Percentiles rank a stretch among this genome's conserved stretches.
Conservation (phyloP, 2,329 filamentous ascomycete genomes). For the Lachnellula subtilissima region DNA sequence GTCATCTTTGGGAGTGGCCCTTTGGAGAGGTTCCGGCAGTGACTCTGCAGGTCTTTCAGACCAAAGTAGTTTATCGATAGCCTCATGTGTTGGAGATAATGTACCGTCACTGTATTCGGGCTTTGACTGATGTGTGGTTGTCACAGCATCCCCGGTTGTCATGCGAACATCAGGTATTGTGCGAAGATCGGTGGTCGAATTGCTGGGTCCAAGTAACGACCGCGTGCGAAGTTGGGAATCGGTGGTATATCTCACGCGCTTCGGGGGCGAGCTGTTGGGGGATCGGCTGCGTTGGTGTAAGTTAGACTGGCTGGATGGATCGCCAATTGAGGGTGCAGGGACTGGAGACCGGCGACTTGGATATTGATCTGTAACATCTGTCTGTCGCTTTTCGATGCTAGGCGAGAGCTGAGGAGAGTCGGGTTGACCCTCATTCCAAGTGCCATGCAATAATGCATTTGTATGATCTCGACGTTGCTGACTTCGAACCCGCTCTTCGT, state of each 20-base stretch:
- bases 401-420: constrained; percentile 45
- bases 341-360: constrained; percentile 10
- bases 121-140: neutral
- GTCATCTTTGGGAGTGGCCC: constrained; percentile 41
- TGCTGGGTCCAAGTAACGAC: constrained; percentile 24
- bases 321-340: constrained; percentile 1
- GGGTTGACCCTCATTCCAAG: constrained; percentile 60
- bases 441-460: constrained; percentile 50
- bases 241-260: constrained; percentile 25
- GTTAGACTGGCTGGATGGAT: constrained; percentile 4
- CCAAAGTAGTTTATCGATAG: constrained; percentile 2
- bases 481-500: constrained; percentile 27
- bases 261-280: constrained; percentile 20
- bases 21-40: constrained; percentile 4
- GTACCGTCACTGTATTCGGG: constrained; percentile 25
- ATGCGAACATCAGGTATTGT: constrained; percentile 18
- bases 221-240: constrained; percentile 25
- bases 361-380: neutral
- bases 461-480: constrained; percentile 43
- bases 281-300: constrained; percentile 14
- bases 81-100: constrained; percentile 17
- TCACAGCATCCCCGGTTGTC: constrained; percentile 3
- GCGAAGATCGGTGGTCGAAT: constrained; percentile 9
- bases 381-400: constrained; percentile 14
- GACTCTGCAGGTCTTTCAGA: constrained; percentile 22